These are phyloP conservation scores for Coemansia sp. DNA, from an alignment of 192 early-diverging fungal genomes.

Conservation along the genomic window DNA sequence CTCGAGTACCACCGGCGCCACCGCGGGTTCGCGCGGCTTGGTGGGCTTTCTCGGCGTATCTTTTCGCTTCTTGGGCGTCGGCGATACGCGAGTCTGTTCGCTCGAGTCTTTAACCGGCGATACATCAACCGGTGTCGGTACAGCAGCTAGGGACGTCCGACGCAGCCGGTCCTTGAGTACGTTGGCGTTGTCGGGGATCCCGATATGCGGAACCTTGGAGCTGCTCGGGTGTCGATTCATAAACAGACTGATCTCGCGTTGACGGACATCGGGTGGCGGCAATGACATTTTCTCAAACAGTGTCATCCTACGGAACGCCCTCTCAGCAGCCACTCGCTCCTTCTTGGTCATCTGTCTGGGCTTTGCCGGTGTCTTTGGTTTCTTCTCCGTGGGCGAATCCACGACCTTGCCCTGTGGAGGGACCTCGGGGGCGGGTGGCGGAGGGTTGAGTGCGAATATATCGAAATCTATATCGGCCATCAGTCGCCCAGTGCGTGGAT, in stretches of 20 bases:
- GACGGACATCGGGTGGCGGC: constrained; percentile 40
- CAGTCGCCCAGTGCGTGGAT: constrained; percentile 35
- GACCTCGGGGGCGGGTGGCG: constrained; percentile 12
- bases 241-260: background rate
- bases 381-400: background rate
- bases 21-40: background rate
- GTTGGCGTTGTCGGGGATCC: constrained; percentile 30
- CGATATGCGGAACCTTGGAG: background rate
- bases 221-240: background rate
- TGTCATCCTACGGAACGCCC: constrained; percentile 18
- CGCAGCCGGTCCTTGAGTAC: constrained; percentile 25
- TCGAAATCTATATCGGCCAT: constrained; percentile 20
- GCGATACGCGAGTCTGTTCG: background rate
- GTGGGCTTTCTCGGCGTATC: background rate
- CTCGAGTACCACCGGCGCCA: background rate
- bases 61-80: constrained; percentile 1
- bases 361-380: background rate
- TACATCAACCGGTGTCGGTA: background rate
- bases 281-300: constrained; percentile 45
- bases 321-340: background rate
- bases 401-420: too few relatives aligned
- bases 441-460: constrained; percentile 22
- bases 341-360: background rate
- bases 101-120: background rate
- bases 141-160: background rate